Evolutionary conservation across 495 filamentous ascomycete species (phyloP), one percentile per base, ranked within the genome.

Genomic region (Penicillium riverlandense): DNA sequence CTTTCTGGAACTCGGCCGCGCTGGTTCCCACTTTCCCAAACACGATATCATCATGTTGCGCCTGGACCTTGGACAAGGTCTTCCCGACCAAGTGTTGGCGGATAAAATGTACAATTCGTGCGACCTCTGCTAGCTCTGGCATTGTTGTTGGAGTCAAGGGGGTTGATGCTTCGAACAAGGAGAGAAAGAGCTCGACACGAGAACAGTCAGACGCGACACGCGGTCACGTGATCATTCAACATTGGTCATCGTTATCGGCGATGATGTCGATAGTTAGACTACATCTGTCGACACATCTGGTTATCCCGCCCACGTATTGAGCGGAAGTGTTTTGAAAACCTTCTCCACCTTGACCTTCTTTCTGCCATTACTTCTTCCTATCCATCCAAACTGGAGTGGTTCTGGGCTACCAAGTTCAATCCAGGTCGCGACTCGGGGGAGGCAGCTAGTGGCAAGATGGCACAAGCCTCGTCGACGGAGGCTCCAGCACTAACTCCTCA

Each of bases 1-100:
- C 81, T 32, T 76, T 72, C 42, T 84, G 70, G 54, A 98, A 86
- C 32, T 82, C 81, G 0, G 75, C 56, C 0, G 80, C 85, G 28
- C 75, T 85, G 1, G 86, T 92, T 22, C 88, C 88, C 8, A 79
- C 88, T 66, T 95, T 95, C 47, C 89, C 89, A 62, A 84, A 97
- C 4, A 98, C 75, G 51, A 82, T 87, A 48, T 67, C 63, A 63
- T 97, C 90, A 49, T 96, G 80, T 46, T 81, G 71, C 2, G 86
- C 80, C 22, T 78, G 69, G 11, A 90, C 84, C 29, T 72, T 75
- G 22, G 72, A 65, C 48, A 97, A 80, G 4, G 78, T 90, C 68
- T 86, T 91, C 22, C 87, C 87, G 15, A 92, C 85, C 22, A 95
- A 66, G 61, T 90, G 79, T 40, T 83, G 82, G 34, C 80, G 81